Evolutionary conservation across 208 protist species (phyloP).

Genomic region (Acanthamoeba lenticulata): DNA sequence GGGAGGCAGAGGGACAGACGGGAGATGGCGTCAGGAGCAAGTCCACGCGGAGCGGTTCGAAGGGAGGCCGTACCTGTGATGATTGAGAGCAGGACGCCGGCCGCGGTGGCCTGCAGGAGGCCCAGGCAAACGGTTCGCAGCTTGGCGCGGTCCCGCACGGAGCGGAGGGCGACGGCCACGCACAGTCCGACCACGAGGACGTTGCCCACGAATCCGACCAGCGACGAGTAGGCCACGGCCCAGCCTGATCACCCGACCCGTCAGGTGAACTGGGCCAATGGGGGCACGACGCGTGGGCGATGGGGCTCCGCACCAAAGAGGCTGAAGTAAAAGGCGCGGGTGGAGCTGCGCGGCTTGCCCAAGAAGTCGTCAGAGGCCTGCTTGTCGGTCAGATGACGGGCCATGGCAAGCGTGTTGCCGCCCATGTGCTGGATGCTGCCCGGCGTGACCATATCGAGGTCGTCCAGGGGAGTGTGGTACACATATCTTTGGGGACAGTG

Average conservation of each 20-base stretch:
- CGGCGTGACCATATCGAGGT: neutral
- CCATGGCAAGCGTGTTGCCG: constrained; percentile 64
- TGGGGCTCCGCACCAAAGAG: neutral
- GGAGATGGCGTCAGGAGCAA: neutral
- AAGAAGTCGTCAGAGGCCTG: neutral
- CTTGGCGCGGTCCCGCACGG: neutral
- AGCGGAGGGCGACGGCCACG: neutral
- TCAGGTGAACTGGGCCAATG: neutral
- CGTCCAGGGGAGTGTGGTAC: constrained; percentile 75
- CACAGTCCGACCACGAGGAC: neutral
- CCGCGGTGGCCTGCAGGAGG: neutral
- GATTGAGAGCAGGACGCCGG: neutral
- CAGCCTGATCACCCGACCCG: neutral
- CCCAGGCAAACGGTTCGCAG: neutral
- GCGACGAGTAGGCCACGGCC: neutral
- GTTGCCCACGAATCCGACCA: neutral
- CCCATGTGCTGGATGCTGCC: constrained; percentile 73
- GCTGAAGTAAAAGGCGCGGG: constrained; percentile 22
- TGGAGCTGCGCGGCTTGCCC: neutral
- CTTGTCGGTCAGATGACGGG: neutral
- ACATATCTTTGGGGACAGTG: constrained; percentile 30
- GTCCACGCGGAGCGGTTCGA: too few relatives aligned
- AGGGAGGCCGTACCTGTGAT: neutral
- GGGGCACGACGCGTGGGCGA: too few relatives aligned
- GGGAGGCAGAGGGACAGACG: neutral